Evolutionary conservation across 169 alveolate genomes (phyloP), one percentile per base, ranked within the genome.

Genomic region (Plasmodium ovale): DNA sequence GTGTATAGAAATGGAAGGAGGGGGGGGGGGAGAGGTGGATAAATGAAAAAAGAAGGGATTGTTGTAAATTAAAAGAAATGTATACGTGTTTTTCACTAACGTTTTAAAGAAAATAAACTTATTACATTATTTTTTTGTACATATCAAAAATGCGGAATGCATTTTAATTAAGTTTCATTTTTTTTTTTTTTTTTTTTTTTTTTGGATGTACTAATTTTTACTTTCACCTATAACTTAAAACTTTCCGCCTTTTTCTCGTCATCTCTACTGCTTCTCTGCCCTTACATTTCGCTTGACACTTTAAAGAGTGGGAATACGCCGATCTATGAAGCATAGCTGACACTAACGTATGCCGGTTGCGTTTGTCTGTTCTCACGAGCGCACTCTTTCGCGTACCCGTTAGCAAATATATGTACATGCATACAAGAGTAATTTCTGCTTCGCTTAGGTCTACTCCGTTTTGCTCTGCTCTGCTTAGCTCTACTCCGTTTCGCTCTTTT

Each of bases 401-500:
- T n/a, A n/a, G n/a, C n/a, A n/a, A n/a, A n/a, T n/a, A n/a, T n/a
- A n/a, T n/a, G n/a, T n/a, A n/a, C n/a, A n/a, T n/a, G n/a, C n/a
- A n/a, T n/a, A n/a, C n/a, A n/a, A n/a, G n/a, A n/a, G n/a, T n/a
- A n/a, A 47, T 54, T 54, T n/a, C 25, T 54, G n/a, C 9, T 44
- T 25, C 35, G 39, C 16, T 33, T 59, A 16, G 67, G 21, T 25
- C 19, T n/a, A 0, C 25, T 37, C 7, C 27, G 37, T 58, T 53
- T 21, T 3, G 12, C 21, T 53, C 35, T 31, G n/a, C 71, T 93
- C 87, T 85, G 33, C 3, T 87, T 95, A 92, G 84, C 94, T 95
- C 92, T 96, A 92, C 44, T 1, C 0, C 10, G 10, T 44, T 74
- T 93, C 88, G 84, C n/a, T 7, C 87, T 96, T 94, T 92, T 96